Evolutionary conservation across 78 protist genomes (phyloP).

Genomic region (Neovahlkampfia damariscottae): DNA sequence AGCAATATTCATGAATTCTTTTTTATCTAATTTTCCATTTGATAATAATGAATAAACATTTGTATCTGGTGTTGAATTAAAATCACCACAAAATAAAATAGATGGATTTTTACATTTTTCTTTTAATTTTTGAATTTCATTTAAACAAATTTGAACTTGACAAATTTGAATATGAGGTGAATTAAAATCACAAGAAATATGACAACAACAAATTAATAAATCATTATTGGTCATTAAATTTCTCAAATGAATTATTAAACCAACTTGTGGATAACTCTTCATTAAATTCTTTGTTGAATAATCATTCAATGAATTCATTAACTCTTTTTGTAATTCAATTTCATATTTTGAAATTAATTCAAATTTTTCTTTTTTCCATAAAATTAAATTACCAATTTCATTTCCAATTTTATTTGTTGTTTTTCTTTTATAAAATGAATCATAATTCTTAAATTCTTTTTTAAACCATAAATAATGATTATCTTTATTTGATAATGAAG

Average conservation of each 20-base stretch:
- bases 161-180: background rate
- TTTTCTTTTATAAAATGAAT: background rate
- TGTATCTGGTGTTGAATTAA: slow-evolving; percentile 1
- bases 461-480: background rate
- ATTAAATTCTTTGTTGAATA: background rate
- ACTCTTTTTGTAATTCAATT: background rate
- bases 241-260: background rate
- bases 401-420: background rate
- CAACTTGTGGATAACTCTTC: background rate
- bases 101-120: background rate
- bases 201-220: background rate
- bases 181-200: background rate
- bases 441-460: background rate
- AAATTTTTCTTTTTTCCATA: background rate
- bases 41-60: background rate
- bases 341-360: background rate
- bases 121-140: background rate
- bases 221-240: background rate
- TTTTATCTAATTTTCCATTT: background rate
- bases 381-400: background rate
- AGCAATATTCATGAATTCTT: background rate
- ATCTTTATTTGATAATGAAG: background rate
- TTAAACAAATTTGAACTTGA: background rate
- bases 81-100: background rate
- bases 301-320: background rate